Percentiles rank a stretch among this genome's conserved stretches.
These are phyloP conservation scores for Ciborinia camelliae DNA, from an alignment of 2,329 filamentous ascomycete genomes.

Conservation along the genomic window DNA sequence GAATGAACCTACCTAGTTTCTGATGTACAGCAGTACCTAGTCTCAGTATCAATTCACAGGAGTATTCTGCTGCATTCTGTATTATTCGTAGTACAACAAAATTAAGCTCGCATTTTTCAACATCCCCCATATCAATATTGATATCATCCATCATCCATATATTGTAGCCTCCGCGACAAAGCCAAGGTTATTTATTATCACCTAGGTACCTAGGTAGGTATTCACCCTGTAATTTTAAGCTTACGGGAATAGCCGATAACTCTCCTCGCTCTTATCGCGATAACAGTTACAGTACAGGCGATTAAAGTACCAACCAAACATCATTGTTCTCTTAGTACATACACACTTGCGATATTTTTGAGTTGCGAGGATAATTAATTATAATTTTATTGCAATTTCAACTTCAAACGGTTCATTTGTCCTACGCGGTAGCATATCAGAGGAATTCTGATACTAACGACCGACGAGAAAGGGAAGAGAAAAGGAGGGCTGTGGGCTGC, in stretches of 20 bases:
- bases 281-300: not conserved
- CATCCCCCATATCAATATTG: not conserved
- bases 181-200: not conserved
- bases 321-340: not conserved
- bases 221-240: not conserved
- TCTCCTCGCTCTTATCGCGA: conserved; percentile 9
- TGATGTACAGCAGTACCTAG: not conserved
- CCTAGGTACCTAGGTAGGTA: too few species aligned
- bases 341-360: not conserved
- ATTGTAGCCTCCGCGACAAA: not conserved
- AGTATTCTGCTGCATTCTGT: not conserved
- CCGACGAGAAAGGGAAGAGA: not conserved
- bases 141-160: not conserved
- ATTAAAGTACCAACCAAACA: not conserved
- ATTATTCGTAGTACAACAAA: too few species aligned
- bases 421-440: not conserved
- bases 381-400: not conserved
- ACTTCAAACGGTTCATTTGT: not conserved
- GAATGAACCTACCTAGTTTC: too few species aligned
- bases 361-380: not conserved
- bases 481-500: not conserved
- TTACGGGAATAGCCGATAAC: not conserved
- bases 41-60: not conserved
- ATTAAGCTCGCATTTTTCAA: too few species aligned
- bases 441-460: not conserved